A percentile compares a stretch with the other conserved stretches of the same genome.
phyloP scores from a whole-genome alignment of 2,329 filamentous ascomycete genomes.

The Trichoderma gracile region DNA sequence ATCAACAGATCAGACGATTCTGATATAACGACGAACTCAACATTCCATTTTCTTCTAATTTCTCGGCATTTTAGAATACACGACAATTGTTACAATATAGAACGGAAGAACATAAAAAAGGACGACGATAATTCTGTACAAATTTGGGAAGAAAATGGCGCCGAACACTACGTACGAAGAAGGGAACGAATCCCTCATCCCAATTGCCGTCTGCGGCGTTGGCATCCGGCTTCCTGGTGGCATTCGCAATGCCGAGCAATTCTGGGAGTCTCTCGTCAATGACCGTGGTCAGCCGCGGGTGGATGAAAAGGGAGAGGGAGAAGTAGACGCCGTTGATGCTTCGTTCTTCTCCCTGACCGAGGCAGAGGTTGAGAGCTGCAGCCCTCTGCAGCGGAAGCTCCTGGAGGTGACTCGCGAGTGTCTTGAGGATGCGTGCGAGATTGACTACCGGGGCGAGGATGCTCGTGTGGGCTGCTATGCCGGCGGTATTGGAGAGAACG shows the following conservation, averaged over 20 bases:
- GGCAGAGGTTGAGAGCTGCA: conserved; percentile 34
- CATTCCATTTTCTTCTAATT: neutral
- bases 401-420: conserved; percentile 33
- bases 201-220: conserved; percentile 38
- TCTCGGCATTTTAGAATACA: neutral
- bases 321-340: conserved; percentile 34
- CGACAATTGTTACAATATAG: neutral
- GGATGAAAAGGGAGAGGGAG: conserved; percentile 17
- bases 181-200: conserved; percentile 15
- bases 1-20: neutral
- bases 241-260: conserved; percentile 30
- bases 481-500: conserved; percentile 34
- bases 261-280: conserved; percentile 37
- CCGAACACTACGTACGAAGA: neutral
- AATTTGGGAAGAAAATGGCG: conserved; percentile 11
- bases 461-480: conserved; percentile 35
- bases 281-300: conserved; percentile 31
- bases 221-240: conserved; percentile 38
- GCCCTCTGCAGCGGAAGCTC: conserved; percentile 35
- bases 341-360: conserved; percentile 37
- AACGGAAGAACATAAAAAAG: neutral
- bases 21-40: neutral
- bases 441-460: conserved; percentile 33
- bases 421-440: conserved; percentile 33
- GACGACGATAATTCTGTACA: neutral